phyloP scores from a whole-genome alignment of 805 yeast genomes.

The Nakazawaea wickerhamii region DNA sequence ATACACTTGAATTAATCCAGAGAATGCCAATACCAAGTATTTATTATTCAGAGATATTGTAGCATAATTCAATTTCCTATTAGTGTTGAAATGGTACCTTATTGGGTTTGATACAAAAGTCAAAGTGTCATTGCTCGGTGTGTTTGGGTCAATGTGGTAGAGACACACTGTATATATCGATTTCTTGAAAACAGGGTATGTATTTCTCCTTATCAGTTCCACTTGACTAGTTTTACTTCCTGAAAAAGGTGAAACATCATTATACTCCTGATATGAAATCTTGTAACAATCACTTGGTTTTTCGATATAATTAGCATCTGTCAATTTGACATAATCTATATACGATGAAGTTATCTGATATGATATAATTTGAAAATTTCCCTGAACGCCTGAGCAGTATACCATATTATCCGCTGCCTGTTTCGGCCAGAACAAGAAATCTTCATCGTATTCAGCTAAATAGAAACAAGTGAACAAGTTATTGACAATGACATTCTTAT shows the following conservation, averaged over 20 bases:
- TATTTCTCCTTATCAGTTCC: constrained; percentile 1
- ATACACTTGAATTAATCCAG: constrained; percentile 11
- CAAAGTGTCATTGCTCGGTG: not conserved
- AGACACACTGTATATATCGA: constrained; percentile 9
- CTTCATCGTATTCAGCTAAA: constrained; percentile 12
- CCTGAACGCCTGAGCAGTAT: constrained; percentile 9
- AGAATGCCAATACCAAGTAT: constrained; percentile 11
- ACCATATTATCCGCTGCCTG: constrained; percentile 6
- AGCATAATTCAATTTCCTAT: constrained; percentile 7
- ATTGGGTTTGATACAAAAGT: constrained; percentile 9
- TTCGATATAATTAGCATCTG: not conserved
- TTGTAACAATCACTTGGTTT: constrained; percentile 1
- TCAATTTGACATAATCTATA: constrained; percentile 1
- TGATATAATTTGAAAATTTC: constrained; percentile 6
- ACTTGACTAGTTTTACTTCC: not conserved
- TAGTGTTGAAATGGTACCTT: constrained; percentile 3
- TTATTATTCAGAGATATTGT: constrained; percentile 8
- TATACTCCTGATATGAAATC: not conserved
- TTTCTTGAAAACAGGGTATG: constrained; percentile 6
- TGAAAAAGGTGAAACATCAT: constrained; percentile 8
- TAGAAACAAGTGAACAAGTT: constrained; percentile 12
- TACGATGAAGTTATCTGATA: constrained; percentile 4
- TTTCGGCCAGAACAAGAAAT: constrained; percentile 12
- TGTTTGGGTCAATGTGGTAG: constrained; percentile 2
- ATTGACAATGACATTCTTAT: constrained; percentile 2